Evolutionary conservation across 208 protist genomes (phyloP).

Genomic region (Acanthamoeba sp.): DNA sequence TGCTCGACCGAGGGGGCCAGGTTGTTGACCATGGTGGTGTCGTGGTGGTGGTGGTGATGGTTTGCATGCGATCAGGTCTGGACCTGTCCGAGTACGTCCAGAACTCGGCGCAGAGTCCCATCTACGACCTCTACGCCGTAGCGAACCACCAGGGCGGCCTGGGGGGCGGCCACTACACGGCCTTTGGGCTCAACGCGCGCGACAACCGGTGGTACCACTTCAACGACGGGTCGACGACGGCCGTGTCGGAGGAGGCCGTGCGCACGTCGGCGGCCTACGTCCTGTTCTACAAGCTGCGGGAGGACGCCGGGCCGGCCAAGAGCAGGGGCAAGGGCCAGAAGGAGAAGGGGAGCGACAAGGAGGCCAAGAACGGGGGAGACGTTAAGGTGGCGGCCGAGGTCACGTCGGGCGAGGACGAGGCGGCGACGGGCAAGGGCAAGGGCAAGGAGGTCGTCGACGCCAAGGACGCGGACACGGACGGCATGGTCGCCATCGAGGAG

Average conservation of each 20-base stretch:
- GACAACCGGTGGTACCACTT: slow-evolving; percentile 81
- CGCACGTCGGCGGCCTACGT: slow-evolving; percentile 81
- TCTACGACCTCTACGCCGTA: slow-evolving; percentile 88
- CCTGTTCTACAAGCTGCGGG: slow-evolving; percentile 79
- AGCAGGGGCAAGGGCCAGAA: neutral
- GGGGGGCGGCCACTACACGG: slow-evolving; percentile 89
- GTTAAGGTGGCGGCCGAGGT: neutral
- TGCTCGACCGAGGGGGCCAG: too few species aligned
- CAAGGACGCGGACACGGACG: neutral
- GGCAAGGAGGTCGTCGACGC: neutral
- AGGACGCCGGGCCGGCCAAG: neutral
- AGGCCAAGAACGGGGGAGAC: neutral
- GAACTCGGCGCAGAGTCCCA: slow-evolving; percentile 5
- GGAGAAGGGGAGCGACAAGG: neutral
- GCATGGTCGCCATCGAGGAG: too few species aligned
- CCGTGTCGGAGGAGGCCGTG: slow-evolving; percentile 9
- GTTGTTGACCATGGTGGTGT: too few species aligned
- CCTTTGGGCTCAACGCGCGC: slow-evolving; percentile 77
- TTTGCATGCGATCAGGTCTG: neutral
- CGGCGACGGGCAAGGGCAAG: neutral
- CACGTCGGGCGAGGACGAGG: neutral
- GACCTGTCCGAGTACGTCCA: neutral
- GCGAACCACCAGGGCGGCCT: slow-evolving; percentile 89
- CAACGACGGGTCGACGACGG: slow-evolving; percentile 81
- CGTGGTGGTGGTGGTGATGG: too few species aligned